Base-by-base conservation (phyloP, 176 grass and related monocot species). In the Ensete glaucum region DNA sequence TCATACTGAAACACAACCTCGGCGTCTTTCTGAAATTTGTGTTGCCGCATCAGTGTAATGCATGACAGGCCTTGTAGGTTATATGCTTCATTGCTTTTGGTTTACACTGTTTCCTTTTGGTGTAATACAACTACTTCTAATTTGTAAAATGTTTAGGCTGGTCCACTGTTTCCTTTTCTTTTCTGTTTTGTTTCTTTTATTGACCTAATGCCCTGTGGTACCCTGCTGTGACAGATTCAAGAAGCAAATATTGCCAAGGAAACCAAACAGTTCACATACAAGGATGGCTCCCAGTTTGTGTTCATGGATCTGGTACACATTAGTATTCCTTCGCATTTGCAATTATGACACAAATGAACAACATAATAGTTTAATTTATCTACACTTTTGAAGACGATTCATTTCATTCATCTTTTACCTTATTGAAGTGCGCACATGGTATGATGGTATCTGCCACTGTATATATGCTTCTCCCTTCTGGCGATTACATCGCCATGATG, bases 201-300 rank as follows among this genome's bases (percentile, higher is more conserved):
- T 20, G 9, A 4, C 17, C 52, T 56, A 74, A 17, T 74, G 24
- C 48, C 67, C 25, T 56, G 21, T 57, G 21, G 15, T 57, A 9
- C 15, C 69, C 14, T 50, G 27, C 64, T 21, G 19, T 83, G 80
- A 75, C 82, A 98, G 95, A 78, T 98, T 15, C 79, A 84, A 59
- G 88, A 93, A 78, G 88, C 95, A 82, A 78, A 87, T 82, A 87
- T 98, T 83, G 75, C 83, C 49, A 98, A 98, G 87, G 94, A 93
- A 74, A 87, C 83, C 16, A 93, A 98, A 66, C 94, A 98, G 78
- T 98, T 90, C 52, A 98, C 94, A 52, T 98, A 98, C 78, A 98
- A 93, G 76, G 94, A 98, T 81, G 86, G 90, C 2, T 12, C 81
- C 59, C 88, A 98, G 67, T 98, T 80, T 50, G 88, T 99, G 79